Conservation (phyloP, 345 rosid species). For the Eutrema yunnanense region DNA sequence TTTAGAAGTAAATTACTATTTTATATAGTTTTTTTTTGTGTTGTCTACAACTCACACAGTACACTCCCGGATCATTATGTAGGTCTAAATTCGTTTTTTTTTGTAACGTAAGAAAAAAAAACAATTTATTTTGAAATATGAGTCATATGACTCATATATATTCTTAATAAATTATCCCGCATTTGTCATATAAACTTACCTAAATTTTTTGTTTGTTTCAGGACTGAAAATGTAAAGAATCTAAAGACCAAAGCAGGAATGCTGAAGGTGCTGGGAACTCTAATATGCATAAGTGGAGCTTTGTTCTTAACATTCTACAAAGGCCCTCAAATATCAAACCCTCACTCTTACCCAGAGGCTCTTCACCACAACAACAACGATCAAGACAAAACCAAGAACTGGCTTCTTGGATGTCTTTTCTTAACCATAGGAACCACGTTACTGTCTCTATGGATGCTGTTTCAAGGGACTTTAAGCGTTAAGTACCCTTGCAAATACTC, state of each 20-base stretch:
- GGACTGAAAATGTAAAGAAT: conserved; percentile 41
- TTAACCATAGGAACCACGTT: conserved; percentile 38
- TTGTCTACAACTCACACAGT: not conserved
- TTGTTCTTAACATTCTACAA: conserved; percentile 46
- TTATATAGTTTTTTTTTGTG: not conserved
- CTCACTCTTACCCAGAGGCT: conserved; percentile 4
- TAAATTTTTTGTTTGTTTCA: not conserved
- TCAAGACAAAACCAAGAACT: conserved; percentile 16
- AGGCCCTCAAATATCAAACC: conserved; percentile 40
- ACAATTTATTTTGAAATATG: not conserved
- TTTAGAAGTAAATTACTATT: not conserved
- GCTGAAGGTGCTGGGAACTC: conserved; percentile 46
- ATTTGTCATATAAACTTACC: not conserved
- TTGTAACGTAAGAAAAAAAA: not conserved
- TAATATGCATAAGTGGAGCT: conserved; percentile 54
- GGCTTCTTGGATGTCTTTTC: conserved; percentile 47
- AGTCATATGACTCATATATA: no score
- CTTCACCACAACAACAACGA: not conserved
- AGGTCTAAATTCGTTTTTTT: not conserved
- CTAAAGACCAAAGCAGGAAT: conserved; percentile 42
- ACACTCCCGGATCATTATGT: not conserved
- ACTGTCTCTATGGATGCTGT: conserved; percentile 54
- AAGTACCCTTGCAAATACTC: conserved; percentile 60
- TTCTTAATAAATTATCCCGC: not conserved
- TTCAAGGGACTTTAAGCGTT: conserved; percentile 44